Percentiles rank a stretch among this genome's conserved stretches.
These are phyloP conservation scores for Penicillium psychrosexuale DNA, from an alignment of 2,329 filamentous ascomycete genomes.

Conservation along the genomic window DNA sequence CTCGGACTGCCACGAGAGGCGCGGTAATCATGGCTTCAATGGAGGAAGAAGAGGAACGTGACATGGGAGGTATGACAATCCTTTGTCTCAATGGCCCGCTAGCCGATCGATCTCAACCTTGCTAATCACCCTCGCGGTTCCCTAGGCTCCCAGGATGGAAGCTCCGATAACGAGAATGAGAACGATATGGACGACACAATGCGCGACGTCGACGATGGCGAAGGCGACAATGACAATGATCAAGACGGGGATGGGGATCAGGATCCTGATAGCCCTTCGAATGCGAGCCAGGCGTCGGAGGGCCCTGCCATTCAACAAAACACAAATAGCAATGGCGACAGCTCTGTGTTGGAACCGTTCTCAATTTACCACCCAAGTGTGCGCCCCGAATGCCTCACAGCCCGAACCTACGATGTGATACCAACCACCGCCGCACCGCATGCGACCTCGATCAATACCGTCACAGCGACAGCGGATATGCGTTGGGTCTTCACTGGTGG, in stretches of 20 bases:
- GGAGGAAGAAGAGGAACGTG: slow-evolving; percentile 43
- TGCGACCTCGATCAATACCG: slow-evolving; percentile 89
- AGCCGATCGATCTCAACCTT: neutral
- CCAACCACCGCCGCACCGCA: slow-evolving; percentile 96
- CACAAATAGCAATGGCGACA: slow-evolving; percentile 43
- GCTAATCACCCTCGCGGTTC: neutral
- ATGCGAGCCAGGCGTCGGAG: slow-evolving; percentile 41
- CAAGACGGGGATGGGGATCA: slow-evolving; percentile 27
- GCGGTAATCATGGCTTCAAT: slow-evolving; percentile 31
- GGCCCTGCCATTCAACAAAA: slow-evolving; percentile 41
- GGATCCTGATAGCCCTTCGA: slow-evolving; percentile 41
- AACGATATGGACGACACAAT: slow-evolving; percentile 42
- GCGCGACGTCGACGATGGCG: slow-evolving; percentile 42
- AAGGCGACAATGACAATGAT: slow-evolving; percentile 34
- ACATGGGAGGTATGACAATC: slow-evolving; percentile 36
- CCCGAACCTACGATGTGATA: slow-evolving; percentile 85
- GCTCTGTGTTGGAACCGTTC: slow-evolving; percentile 30
- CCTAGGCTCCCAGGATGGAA: slow-evolving; percentile 49
- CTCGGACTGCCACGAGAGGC: neutral
- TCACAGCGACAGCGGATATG: slow-evolving; percentile 89
- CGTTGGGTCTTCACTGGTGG: slow-evolving; percentile 93
- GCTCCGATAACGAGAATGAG: slow-evolving; percentile 45
- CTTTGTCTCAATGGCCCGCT: slow-evolving; percentile 4
- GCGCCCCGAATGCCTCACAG: slow-evolving; percentile 74
- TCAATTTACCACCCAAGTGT: slow-evolving; percentile 59